A percentile compares a stretch with the other conserved stretches of the same genome.
Conservation (phyloP, 106 monocot genomes). For the Phalaenopsis aphrodite region DNA sequence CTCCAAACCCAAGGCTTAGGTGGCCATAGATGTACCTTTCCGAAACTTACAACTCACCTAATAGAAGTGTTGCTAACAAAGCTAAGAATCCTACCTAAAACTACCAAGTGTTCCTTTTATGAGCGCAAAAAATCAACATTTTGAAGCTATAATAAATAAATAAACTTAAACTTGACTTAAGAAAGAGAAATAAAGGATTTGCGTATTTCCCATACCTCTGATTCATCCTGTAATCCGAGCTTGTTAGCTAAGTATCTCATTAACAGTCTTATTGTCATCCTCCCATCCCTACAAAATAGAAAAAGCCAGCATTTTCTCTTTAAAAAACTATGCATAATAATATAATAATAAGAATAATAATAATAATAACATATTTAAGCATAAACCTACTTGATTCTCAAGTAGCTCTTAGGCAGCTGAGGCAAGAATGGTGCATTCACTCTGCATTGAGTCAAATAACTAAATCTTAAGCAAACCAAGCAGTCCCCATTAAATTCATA, state of each 20-base stretch:
- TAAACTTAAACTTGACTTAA: background rate
- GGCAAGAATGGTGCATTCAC: conserved; percentile 54
- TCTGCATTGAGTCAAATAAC: conserved; percentile 26
- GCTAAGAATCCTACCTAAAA: conserved; percentile 1
- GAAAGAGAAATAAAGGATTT: background rate
- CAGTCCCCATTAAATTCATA: background rate
- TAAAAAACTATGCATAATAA: too few relatives aligned
- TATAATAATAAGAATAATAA: too few relatives aligned
- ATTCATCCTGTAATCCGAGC: conserved; percentile 53
- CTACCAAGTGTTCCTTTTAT: background rate
- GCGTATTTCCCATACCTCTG: conserved; percentile 33
- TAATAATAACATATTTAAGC: background rate
- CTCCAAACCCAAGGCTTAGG: too few relatives aligned
- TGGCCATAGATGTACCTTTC: background rate
- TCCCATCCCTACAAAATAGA: conserved; percentile 39
- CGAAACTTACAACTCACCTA: background rate
- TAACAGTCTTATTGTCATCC: conserved; percentile 52
- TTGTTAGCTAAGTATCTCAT: conserved; percentile 70
- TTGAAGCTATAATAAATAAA: too few relatives aligned
- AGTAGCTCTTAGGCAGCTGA: conserved; percentile 66
- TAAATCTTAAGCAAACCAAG: background rate
- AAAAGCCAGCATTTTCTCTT: too few relatives aligned
- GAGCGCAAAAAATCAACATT: too few relatives aligned
- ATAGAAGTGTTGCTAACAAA: background rate
- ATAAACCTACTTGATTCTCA: conserved; percentile 61